A percentile compares a stretch with the other conserved stretches of the same genome.
These are phyloP conservation scores for Amaranthus cruentus DNA, from an alignment of 148 eudicot genomes.

Conservation along the genomic window DNA sequence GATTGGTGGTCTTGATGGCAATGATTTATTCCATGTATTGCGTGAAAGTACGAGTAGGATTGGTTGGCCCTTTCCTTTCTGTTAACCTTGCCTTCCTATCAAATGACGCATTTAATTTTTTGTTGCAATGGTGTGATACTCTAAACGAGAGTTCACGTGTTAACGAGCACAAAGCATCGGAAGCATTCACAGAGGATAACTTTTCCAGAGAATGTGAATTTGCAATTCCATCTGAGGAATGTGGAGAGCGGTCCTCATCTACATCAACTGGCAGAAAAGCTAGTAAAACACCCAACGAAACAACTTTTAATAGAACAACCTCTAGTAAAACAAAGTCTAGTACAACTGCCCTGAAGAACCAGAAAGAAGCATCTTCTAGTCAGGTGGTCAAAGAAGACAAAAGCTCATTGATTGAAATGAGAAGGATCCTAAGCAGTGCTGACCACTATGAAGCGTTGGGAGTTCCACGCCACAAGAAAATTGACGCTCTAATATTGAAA, in stretches of 20 bases:
- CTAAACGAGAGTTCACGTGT: constrained; percentile 63
- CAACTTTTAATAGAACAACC: constrained; percentile 16
- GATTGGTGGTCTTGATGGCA: constrained; percentile 84
- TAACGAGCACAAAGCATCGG: constrained; percentile 73
- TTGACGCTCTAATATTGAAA: constrained; percentile 62
- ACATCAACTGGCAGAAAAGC: constrained; percentile 44
- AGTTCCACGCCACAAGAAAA: constrained; percentile 62
- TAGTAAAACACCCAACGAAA: constrained; percentile 9
- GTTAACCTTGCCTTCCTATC: constrained; percentile 86
- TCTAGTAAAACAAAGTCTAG: constrained; percentile 13
- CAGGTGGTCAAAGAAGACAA: constrained; percentile 63
- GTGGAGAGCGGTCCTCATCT: constrained; percentile 52
- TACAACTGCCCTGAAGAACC: constrained; percentile 37
- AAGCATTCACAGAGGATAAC: constrained; percentile 62
- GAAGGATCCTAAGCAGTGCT: constrained; percentile 58
- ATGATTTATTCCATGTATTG: constrained; percentile 69
- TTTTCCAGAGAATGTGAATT: constrained; percentile 54
- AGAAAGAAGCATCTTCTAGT: constrained; percentile 52
- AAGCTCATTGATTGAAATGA: constrained; percentile 67
- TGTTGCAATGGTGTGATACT: constrained; percentile 88
- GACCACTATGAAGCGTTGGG: constrained; percentile 94
- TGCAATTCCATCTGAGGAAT: constrained; percentile 58
- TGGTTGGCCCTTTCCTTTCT: constrained; percentile 76
- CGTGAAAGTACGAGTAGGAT: constrained; percentile 83
- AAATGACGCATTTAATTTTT: constrained; percentile 59